phyloP scores from a whole-genome alignment of 2,329 filamentous ascomycete genomes.

The Ceratocystis harringtonii region DNA sequence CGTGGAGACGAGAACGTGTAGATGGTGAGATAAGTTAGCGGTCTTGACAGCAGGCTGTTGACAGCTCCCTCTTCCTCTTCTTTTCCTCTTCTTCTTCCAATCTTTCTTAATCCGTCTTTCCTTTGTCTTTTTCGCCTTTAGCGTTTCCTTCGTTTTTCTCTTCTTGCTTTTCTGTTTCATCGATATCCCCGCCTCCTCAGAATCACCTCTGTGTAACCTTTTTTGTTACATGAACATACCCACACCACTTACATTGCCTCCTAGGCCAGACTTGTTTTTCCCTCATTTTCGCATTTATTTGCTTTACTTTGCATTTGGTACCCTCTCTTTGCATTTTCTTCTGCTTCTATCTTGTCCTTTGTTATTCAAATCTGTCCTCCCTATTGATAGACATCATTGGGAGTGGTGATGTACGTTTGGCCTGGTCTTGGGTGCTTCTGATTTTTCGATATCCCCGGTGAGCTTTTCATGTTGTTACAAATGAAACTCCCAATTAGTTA shows the following conservation, averaged over 20 bases:
- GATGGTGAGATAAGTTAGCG: neutral
- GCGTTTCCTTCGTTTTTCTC: neutral
- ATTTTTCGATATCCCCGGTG: slow-evolving; percentile 12
- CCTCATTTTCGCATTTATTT: neutral
- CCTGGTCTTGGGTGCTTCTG: neutral
- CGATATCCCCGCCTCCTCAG: neutral
- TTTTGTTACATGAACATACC: neutral
- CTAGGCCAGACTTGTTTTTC: neutral
- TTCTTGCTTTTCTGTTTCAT: neutral
- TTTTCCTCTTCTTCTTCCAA: neutral
- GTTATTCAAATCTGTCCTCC: slow-evolving; percentile 3
- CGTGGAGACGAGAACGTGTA: slow-evolving; percentile 13
- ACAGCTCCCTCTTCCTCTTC: neutral
- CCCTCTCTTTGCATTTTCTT: neutral
- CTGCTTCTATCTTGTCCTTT: slow-evolving; percentile 7
- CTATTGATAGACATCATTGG: neutral
- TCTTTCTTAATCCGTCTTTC: neutral
- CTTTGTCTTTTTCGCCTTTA: neutral
- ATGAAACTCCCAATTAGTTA: slow-evolving; percentile 12
- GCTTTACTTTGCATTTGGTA: neutral
- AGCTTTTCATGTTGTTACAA: slow-evolving; percentile 5
- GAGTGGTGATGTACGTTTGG: neutral
- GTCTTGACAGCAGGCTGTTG: slow-evolving; percentile 3
- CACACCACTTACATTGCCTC: neutral
- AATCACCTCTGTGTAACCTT: neutral